Base-by-base conservation (phyloP, 352 stramenopile species). In the Phytophthora cajani region DNA sequence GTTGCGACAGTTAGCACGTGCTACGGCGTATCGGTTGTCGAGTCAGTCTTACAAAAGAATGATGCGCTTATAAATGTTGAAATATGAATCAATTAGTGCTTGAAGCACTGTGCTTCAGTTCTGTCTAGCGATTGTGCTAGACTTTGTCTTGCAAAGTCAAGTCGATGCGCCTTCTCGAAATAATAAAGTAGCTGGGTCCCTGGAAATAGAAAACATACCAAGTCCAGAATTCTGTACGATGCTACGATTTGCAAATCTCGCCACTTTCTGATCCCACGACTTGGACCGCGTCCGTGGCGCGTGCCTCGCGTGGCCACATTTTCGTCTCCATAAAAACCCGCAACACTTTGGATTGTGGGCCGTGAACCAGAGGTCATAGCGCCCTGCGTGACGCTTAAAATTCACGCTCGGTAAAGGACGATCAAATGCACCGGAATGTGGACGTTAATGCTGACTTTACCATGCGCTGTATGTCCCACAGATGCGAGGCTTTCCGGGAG, bases 221-320 rank as follows among this genome's bases (percentile, higher is more conserved):
- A 47, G 32, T 60, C 19, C 33, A 33, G 33, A 50, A 21, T 21
- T 46, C n/a, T 21, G 53, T 44, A 69, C 64, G 57, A 71, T 61
- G 38, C 40, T 33, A 71, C 57, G 57, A 71, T 32, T 19, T 56
- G 58, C 64, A 71, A 71, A 71, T 71, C 64, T 14, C 12, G 50
- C 50, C 2, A 8, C 38, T 54, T 27, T 61, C 57, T 67, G 47
- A 57, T 62, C 64, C 52, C 17, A 21, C 63, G 25, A 36, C 36
- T 71, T 59, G 32, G 57, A 67, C 64, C 52, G 62, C 62, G n/a
- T 62, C 17, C 58, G 51, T 51, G 57, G 64, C 64, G 66, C 64
- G 49, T 58, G 64, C 64, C 64, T 60, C 56, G 46, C 21, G 57
- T 71, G 64, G 49, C 33, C 30, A 51, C 50, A 30, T 38, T 55